Conservation (phyloP, 139 green algal species). For the Mychonastes homosphaera region DNA sequence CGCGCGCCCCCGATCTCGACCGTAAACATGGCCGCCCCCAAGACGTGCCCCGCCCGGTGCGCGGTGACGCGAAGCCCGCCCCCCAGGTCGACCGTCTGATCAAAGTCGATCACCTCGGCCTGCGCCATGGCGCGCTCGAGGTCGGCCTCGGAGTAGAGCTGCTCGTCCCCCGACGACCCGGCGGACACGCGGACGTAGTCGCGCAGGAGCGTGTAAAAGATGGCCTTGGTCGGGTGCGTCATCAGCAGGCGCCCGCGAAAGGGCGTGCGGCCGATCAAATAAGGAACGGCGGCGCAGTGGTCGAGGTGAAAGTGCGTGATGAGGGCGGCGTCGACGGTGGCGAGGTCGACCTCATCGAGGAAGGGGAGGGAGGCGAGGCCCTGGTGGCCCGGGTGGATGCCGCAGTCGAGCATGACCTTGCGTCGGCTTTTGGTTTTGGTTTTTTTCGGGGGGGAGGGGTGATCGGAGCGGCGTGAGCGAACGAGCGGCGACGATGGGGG, state of each 20-base stretch:
- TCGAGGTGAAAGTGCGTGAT: slow-evolving; percentile 99
- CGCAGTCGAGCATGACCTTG: slow-evolving; percentile 90
- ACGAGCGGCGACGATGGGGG: background rate
- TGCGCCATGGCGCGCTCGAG: slow-evolving; percentile 67
- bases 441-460: background rate
- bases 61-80: slow-evolving; percentile 65
- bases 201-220: slow-evolving; percentile 85
- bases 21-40: slow-evolving; percentile 98
- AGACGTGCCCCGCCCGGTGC: slow-evolving; percentile 87
- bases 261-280: slow-evolving; percentile 71
- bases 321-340: slow-evolving; percentile 76
- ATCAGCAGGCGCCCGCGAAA: slow-evolving; percentile 93
- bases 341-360: slow-evolving; percentile 80
- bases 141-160: slow-evolving; percentile 75
- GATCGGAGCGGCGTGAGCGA: background rate
- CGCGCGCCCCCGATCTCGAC: slow-evolving; percentile 86
- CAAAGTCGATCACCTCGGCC: slow-evolving; percentile 96
- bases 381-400: slow-evolving; percentile 86
- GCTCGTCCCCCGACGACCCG: slow-evolving; percentile 37
- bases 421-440: background rate
- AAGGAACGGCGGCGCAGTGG: slow-evolving; percentile 92
- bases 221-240: slow-evolving; percentile 97
- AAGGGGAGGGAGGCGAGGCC: slow-evolving; percentile 78
- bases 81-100: slow-evolving; percentile 76
- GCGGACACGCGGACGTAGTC: slow-evolving; percentile 48